phyloP scores from a whole-genome alignment of 2,329 filamentous ascomycete species.

The Pseudogymnoascus sp. region DNA sequence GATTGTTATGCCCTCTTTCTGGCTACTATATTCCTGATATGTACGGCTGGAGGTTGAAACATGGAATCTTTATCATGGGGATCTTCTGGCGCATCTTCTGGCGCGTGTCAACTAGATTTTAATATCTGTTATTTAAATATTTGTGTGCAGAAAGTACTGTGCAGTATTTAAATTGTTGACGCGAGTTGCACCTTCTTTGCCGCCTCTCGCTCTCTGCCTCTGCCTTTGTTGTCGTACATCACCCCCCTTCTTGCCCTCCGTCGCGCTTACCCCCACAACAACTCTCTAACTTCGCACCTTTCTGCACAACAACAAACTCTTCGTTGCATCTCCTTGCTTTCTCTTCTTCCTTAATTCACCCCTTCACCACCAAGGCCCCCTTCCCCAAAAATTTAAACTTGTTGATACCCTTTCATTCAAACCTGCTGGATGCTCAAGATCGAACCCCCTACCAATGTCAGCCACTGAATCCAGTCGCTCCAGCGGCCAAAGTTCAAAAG shows the following conservation, averaged over 20 bases:
- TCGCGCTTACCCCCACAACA: conserved; percentile 4
- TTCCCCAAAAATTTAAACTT: conserved; percentile 8
- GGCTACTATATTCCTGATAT: background rate
- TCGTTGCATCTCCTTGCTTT: background rate
- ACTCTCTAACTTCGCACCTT: background rate
- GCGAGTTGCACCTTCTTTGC: conserved; percentile 1
- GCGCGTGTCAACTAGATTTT: background rate
- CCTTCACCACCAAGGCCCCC: background rate
- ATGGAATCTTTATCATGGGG: background rate
- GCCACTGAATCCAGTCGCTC: background rate
- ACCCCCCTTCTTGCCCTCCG: background rate
- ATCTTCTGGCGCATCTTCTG: background rate
- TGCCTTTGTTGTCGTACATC: background rate
- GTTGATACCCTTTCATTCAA: conserved; percentile 4
- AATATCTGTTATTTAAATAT: background rate
- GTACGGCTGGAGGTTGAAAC: background rate
- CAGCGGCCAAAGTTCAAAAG: background rate
- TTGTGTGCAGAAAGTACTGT: background rate
- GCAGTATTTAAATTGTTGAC: background rate
- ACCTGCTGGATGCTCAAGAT: conserved; percentile 1
- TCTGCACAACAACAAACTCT: conserved; percentile 1
- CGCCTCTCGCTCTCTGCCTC: background rate
- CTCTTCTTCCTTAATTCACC: conserved; percentile 7
- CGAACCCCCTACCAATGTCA: conserved; percentile 3
- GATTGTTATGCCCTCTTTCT: background rate